Conservation (phyloP, 176 grass and related monocot genomes). For the Rhynchospora breviuscula region DNA sequence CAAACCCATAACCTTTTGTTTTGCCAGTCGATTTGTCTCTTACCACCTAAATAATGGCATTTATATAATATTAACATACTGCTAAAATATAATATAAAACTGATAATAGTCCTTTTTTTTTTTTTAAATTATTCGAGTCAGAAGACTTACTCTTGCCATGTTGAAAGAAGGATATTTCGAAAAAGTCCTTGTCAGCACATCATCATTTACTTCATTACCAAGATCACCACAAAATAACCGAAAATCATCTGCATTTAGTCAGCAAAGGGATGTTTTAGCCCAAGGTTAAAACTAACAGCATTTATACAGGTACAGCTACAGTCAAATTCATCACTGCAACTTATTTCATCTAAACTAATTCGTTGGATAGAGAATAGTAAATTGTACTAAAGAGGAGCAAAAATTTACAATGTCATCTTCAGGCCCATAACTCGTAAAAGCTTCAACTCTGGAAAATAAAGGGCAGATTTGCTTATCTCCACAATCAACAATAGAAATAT, state of each 20-base stretch:
- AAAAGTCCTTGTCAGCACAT: slow-evolving; percentile 62
- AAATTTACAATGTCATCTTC: slow-evolving; percentile 38
- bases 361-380: slow-evolving; percentile 16
- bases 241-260: slow-evolving; percentile 59
- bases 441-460: slow-evolving; percentile 29
- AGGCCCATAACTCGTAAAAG: slow-evolving; percentile 53
- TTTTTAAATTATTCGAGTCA: neutral
- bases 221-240: slow-evolving; percentile 83
- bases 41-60: slow-evolving; percentile 44
- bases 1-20: slow-evolving; percentile 76
- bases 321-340: neutral
- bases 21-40: slow-evolving; percentile 62
- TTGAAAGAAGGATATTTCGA: slow-evolving; percentile 73
- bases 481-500: neutral
- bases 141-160: slow-evolving; percentile 66
- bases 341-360: neutral
- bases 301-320: neutral
- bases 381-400: slow-evolving; percentile 18
- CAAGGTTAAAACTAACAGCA: slow-evolving; percentile 7
- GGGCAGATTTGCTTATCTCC: neutral
- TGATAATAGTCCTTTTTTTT: neutral
- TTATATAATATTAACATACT: neutral
- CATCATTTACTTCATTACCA: slow-evolving; percentile 92
- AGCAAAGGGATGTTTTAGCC: neutral
- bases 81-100: neutral